Base-by-base conservation (phyloP, 306 rosid genomes). In the Trichosanthes cucumerina region DNA sequence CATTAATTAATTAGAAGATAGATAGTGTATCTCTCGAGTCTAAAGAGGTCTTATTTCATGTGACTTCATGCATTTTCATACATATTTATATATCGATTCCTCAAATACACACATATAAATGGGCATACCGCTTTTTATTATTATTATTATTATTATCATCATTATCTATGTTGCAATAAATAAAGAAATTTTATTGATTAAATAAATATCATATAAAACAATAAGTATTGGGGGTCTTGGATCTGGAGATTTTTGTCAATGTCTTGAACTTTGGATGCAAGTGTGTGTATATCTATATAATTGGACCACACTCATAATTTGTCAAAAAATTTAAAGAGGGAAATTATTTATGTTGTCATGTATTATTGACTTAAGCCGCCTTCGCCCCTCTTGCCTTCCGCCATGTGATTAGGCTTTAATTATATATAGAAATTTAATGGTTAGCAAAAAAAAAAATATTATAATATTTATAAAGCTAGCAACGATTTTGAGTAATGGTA, bases 241-340 rank as follows among this genome's bases (percentile, higher is more conserved):
- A 70, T 70, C 76, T 70, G n/a, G 76, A 70, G 76, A 70, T 10
- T 44, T 43, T 70, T 70, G 56, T 70, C 76, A 70, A 70, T 70
- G 76, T 70, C 54, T 68, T 68, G 50, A 68, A 68, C 4, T 68
- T 68, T 68, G 74, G 50, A 38, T 38, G 47, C 44, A 65, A 62
- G 69, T 62, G 38, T 60, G 24, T 34, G 23, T 63, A 1, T 65
- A 36, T 65, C 18, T 65, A 64, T 7, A 66, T 19, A 68, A 68
- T 68, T 38, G 74, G 74, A 70, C 76, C 36, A 23, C 56, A 43
- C 75, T 43, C 76, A 41, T 70, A 21, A 70, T 70, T 70, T 43
- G 56, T 70, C 56, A 43, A 56, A 43, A 43, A 44, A 43, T n/a
- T 70, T 23, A 2, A 43, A 10, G 33, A 24, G 9, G n/a, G 52